phyloP scores from a whole-genome alignment of 371 early-diverging fungal species.

The Actinomucor elegans region DNA sequence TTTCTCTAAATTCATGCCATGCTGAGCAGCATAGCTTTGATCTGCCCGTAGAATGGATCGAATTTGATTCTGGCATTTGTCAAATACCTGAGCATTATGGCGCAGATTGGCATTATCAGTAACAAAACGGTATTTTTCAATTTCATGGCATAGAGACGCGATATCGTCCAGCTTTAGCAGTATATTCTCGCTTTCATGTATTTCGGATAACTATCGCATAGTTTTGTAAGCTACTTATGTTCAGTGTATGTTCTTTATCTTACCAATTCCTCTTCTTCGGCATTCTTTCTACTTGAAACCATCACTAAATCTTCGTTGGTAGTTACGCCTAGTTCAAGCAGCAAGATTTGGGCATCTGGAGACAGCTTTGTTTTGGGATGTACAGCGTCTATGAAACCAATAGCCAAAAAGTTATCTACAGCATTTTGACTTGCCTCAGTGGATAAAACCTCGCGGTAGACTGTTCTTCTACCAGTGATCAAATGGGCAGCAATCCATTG shows the following conservation, averaged over 20 bases:
- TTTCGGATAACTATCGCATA: background rate
- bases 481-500: constrained; percentile 58
- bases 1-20: constrained; percentile 37
- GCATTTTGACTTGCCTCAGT: constrained; percentile 52
- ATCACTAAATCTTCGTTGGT: constrained; percentile 52
- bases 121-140: constrained; percentile 46
- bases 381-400: constrained; percentile 48
- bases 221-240: background rate
- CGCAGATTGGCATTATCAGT: constrained; percentile 26
- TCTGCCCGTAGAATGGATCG: constrained; percentile 45
- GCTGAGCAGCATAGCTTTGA: constrained; percentile 46
- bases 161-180: constrained; percentile 30
- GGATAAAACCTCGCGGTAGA: constrained; percentile 51
- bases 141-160: constrained; percentile 44
- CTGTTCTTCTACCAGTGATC: constrained; percentile 47
- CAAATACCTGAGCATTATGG: constrained; percentile 49
- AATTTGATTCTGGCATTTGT: constrained; percentile 53
- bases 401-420: constrained; percentile 45
- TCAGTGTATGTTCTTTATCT: background rate
- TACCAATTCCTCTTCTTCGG: constrained; percentile 5
- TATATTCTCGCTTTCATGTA: constrained; percentile 16
- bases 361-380: constrained; percentile 46
- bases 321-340: constrained; percentile 45
- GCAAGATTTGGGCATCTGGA: constrained; percentile 48
- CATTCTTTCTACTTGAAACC: constrained; percentile 29